Evolutionary conservation across 225 moss, liverwort and hornwort genomes (phyloP), one percentile per base, ranked within the genome.

Genomic region (Takakia lepidozioides): DNA sequence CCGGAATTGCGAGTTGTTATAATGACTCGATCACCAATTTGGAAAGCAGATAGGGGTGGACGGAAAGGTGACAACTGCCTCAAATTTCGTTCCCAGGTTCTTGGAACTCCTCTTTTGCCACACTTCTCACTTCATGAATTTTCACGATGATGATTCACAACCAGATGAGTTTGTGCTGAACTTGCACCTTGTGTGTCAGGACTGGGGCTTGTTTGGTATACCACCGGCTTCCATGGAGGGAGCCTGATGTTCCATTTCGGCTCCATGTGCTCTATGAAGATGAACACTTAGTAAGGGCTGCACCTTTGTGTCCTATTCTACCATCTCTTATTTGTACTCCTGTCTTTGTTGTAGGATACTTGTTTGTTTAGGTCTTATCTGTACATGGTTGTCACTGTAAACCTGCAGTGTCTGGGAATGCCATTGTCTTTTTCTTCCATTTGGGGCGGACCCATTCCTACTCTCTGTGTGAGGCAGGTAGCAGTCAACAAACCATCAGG

Each of bases 401-500:
- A n/a, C n/a, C n/a, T n/a, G n/a, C n/a, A n/a, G n/a, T n/a, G n/a
- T n/a, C n/a, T n/a, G n/a, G n/a, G n/a, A n/a, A n/a, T n/a, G n/a
- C n/a, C n/a, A n/a, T 5, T 38, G 1, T 17, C 38, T 38, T 38
- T 17, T 3, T 14, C 11, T n/a, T 49, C 11, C 18, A 43, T 19
- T 30, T 50, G 39, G 20, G 8, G 20, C 49, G 42, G 18, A 32
- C 19, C 4, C 35, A 14, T 14, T 47, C 21, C n/a, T n/a, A n/a
- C n/a, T n/a, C n/a, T n/a, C n/a, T n/a, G n/a, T n/a, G 11, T 32
- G 6, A 39, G 25, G 9, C 72, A 98, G 95, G 49, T 98, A 43
- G 98, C 73, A 9, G 41, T 91, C 41, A 83, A 76, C 53, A 91
- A 98, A 72, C 87, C 91, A 63, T 75, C 87, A 61, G 90, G 98